phyloP scores from a whole-genome alignment of 306 rosid genomes.

The Ziziphus jujuba region DNA sequence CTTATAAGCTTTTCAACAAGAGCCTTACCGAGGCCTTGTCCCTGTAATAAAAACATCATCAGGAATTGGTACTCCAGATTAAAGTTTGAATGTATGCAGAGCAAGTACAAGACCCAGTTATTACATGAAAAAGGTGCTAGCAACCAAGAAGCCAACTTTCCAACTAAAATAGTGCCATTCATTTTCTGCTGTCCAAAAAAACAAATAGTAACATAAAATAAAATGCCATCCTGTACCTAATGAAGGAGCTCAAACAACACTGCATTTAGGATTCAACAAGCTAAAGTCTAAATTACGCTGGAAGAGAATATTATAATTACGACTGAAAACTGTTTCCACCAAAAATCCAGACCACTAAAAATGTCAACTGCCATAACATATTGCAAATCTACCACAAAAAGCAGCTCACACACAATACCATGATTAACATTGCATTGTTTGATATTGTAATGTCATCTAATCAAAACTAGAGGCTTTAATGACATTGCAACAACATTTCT shows the following conservation, averaged over 20 bases:
- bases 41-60: conserved; percentile 47
- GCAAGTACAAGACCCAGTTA: conserved; percentile 6
- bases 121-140: background rate
- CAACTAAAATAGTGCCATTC: conserved; percentile 8
- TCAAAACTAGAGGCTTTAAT: background rate
- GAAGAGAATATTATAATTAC: background rate
- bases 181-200: conserved; percentile 6
- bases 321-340: background rate
- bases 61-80: conserved; percentile 18
- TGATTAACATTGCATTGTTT: no score
- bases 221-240: background rate
- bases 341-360: background rate
- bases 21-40: conserved; percentile 95
- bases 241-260: background rate
- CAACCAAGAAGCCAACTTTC: background rate
- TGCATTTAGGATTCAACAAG: conserved; percentile 5
- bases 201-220: background rate
- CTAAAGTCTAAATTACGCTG: background rate
- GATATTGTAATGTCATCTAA: background rate
- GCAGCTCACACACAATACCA: background rate
- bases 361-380: background rate
- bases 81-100: conserved; percentile 11
- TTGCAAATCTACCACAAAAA: background rate
- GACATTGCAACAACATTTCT: background rate
- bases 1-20: conserved; percentile 87